Evolutionary conservation across 768 basidiomycete genomes (phyloP).

Genomic region (Mycena haematopus): DNA sequence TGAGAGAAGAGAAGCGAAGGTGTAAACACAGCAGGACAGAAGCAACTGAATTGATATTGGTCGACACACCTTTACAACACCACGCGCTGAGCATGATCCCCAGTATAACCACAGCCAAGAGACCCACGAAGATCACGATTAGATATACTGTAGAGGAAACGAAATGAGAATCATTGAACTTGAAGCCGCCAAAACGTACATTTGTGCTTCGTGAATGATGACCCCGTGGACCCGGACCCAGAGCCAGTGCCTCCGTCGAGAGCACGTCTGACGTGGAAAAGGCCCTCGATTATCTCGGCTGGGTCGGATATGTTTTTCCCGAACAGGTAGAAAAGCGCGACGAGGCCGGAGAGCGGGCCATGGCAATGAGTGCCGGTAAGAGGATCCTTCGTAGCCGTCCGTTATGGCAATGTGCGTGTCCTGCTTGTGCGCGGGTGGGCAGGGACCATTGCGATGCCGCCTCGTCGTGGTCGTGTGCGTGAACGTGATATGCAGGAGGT

Average conservation of each 20-base stretch:
- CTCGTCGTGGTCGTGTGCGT: not conserved
- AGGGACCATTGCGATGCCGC: conserved; percentile 16
- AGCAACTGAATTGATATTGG: not conserved
- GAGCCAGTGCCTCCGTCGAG: conserved; percentile 30
- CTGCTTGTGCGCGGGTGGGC: not conserved
- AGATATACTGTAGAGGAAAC: conserved; percentile 56
- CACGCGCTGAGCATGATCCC: conserved; percentile 67
- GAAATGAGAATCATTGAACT: not conserved
- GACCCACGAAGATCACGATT: conserved; percentile 69
- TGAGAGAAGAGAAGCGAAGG: not conserved
- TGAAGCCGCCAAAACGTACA: conserved; percentile 43
- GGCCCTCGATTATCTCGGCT: conserved; percentile 34
- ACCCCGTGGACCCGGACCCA: conserved; percentile 17
- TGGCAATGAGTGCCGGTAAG: conserved; percentile 39
- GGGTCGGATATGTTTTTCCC: conserved; percentile 29
- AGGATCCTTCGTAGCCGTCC: conserved; percentile 42
- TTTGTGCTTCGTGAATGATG: conserved; percentile 49
- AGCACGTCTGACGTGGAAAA: conserved; percentile 40
- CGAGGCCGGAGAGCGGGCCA: conserved; percentile 40
- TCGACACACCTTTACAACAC: conserved; percentile 61
- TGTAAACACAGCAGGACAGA: not conserved
- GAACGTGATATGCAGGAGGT: conserved; percentile 5
- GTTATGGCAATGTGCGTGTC: conserved; percentile 41
- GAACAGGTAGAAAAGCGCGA: conserved; percentile 37
- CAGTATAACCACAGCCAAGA: conserved; percentile 59